Evolutionary conservation across 2,329 filamentous ascomycete species (phyloP).

Genomic region (Sordariomycetes sp.): DNA sequence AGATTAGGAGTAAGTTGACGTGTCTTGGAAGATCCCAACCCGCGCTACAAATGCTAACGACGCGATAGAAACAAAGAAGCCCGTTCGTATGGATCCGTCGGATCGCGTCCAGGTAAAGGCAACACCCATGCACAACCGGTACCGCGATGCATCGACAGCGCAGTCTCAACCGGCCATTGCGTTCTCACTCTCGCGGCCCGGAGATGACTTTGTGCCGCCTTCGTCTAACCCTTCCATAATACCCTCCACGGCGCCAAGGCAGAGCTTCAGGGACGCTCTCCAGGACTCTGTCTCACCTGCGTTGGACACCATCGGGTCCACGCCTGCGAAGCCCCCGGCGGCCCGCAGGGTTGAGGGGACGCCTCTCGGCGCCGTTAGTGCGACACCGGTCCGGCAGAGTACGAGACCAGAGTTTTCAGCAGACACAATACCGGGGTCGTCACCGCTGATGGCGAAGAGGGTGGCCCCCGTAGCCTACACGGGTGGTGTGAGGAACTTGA

Average conservation of each 20-base stretch:
- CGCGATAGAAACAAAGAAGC: conserved; percentile 40
- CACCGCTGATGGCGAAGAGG: conserved; percentile 19
- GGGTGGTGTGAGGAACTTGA: conserved; percentile 7
- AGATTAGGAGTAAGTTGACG: conserved; percentile 35
- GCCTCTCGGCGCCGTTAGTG: conserved; percentile 1
- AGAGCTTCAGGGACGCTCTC: conserved; percentile 18
- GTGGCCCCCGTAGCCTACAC: conserved; percentile 9
- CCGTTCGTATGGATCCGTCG: conserved; percentile 23
- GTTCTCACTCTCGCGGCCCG: background rate
- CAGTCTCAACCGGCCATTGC: background rate
- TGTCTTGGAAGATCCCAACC: background rate
- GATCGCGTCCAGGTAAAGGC: conserved; percentile 42
- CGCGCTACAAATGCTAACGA: conserved; percentile 15
- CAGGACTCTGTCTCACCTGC: conserved; percentile 14
- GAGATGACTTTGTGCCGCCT: background rate
- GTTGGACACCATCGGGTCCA: conserved; percentile 17
- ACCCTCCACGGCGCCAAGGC: conserved; percentile 28
- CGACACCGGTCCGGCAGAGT: background rate
- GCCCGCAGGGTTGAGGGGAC: conserved; percentile 8
- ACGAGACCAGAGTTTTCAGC: background rate
- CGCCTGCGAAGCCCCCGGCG: conserved; percentile 11
- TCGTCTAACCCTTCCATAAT: conserved; percentile 18
- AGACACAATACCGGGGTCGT: conserved; percentile 20
- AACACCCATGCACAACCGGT: conserved; percentile 44
- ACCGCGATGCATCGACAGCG: conserved; percentile 4